Conservation (phyloP, 164 flowering plant genomes). For the Akebia trifoliata region DNA sequence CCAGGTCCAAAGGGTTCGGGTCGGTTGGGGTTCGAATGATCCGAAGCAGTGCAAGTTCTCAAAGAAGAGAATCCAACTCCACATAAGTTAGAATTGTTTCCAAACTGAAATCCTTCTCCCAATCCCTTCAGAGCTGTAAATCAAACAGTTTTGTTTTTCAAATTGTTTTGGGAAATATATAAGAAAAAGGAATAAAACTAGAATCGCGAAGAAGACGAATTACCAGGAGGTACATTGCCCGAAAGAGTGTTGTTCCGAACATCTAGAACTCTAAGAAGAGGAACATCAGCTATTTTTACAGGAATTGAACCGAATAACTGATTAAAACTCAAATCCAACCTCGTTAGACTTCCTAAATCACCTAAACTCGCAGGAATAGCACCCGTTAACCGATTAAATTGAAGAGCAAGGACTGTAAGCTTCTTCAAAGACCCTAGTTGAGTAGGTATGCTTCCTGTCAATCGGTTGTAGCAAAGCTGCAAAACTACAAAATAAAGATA, state of each 20-base stretch:
- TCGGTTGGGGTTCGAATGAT: slow-evolving; percentile 21
- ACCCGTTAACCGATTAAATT: slow-evolving; percentile 61
- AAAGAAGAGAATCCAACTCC: slow-evolving; percentile 58
- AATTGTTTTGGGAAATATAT: too few species aligned
- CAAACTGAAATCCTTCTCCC: slow-evolving; percentile 55
- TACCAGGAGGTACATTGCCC: slow-evolving; percentile 86
- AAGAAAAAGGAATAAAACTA: too few species aligned
- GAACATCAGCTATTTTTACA: slow-evolving; percentile 47
- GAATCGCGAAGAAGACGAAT: too few species aligned
- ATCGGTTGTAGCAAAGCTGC: slow-evolving; percentile 82
- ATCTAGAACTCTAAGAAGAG: slow-evolving; percentile 54
- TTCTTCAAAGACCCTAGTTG: slow-evolving; percentile 69
- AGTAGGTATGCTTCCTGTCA: slow-evolving; percentile 78
- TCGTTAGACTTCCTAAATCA: slow-evolving; percentile 41
- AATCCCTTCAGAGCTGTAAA: slow-evolving; percentile 67
- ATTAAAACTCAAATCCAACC: slow-evolving; percentile 89
- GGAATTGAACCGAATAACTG: slow-evolving; percentile 78
- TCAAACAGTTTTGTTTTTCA: too few species aligned
- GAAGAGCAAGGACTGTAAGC: slow-evolving; percentile 70
- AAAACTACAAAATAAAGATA: slow-evolving; percentile 46
- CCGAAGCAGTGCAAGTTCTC: slow-evolving; percentile 36
- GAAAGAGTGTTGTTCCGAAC: slow-evolving; percentile 78
- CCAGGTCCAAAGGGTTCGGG: slow-evolving; percentile 56
- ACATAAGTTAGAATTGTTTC: slow-evolving; percentile 63
- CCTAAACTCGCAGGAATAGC: slow-evolving; percentile 93